Percentiles rank a stretch among this genome's conserved stretches.
Conservation (phyloP, 2,329 filamentous ascomycete genomes). For the Pseudocercospora crystallina region DNA sequence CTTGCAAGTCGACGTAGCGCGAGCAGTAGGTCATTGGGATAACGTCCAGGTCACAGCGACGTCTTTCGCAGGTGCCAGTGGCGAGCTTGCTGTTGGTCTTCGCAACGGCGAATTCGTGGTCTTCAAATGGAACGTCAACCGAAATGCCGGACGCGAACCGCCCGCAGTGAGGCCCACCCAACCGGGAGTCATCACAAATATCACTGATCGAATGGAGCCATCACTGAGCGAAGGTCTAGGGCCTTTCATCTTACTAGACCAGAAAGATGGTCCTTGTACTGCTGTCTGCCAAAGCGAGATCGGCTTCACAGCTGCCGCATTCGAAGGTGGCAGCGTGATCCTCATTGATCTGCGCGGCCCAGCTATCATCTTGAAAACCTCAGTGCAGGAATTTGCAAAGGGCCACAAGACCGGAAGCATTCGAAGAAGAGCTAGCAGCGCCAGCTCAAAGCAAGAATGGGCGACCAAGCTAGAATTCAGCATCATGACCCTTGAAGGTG, state of each 20-base stretch:
- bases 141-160: conserved; percentile 65
- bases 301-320: conserved; percentile 85
- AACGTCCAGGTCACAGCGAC: conserved; percentile 76
- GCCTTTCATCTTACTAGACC: conserved; percentile 77
- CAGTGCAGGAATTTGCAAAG: conserved; percentile 71
- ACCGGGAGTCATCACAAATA: conserved; percentile 63
- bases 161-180: conserved; percentile 49
- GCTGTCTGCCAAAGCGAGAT: conserved; percentile 84
- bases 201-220: conserved; percentile 70
- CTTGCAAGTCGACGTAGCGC: conserved; percentile 82
- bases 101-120: conserved; percentile 80
- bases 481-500: conserved; percentile 89
- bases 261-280: conserved; percentile 77
- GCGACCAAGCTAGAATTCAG: conserved; percentile 84
- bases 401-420: conserved; percentile 76
- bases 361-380: conserved; percentile 73
- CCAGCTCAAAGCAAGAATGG: conserved; percentile 62
- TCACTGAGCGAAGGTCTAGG: conserved; percentile 75
- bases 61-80: conserved; percentile 75
- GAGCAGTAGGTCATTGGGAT: conserved; percentile 76
- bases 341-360: conserved; percentile 89
- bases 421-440: conserved; percentile 52
- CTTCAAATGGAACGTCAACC: conserved; percentile 85
- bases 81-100: conserved; percentile 81
- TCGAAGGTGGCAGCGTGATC: conserved; percentile 75